Conservation (phyloP, 1,284 basidiomycete species). For the Marasmius fiardii region DNA sequence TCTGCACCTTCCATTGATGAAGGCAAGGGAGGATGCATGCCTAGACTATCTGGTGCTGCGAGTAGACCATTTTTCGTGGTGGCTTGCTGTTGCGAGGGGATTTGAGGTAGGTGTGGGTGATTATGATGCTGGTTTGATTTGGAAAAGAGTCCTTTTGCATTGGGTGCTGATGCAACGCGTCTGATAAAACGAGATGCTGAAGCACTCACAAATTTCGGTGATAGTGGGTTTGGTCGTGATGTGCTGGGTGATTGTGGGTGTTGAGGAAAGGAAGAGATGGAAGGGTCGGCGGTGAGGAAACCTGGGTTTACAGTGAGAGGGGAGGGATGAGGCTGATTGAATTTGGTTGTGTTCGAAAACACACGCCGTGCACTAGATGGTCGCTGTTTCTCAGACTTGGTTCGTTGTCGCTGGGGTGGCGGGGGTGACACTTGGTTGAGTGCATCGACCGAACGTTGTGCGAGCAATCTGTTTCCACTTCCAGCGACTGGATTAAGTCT, state of each 20-base stretch:
- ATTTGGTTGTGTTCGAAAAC: slow-evolving; percentile 22
- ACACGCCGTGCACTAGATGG: slow-evolving; percentile 10
- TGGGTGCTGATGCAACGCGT: slow-evolving; percentile 94
- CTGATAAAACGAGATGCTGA: slow-evolving; percentile 85
- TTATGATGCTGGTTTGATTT: slow-evolving; percentile 52
- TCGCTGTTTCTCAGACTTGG: slow-evolving; percentile 59
- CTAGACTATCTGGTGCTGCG: slow-evolving; percentile 51
- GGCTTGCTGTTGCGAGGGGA: slow-evolving; percentile 15
- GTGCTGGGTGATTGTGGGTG: slow-evolving; percentile 6
- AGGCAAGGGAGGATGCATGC: slow-evolving; percentile 40
- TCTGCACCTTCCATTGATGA: slow-evolving; percentile 58
- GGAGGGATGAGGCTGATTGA: not conserved
- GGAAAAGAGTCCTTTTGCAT: slow-evolving; percentile 88
- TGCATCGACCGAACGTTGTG: slow-evolving; percentile 12
- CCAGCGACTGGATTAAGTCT: not conserved
- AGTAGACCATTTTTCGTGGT: slow-evolving; percentile 73
- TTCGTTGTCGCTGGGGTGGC: slow-evolving; percentile 38
- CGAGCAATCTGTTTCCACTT: slow-evolving; percentile 1
- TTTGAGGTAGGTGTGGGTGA: slow-evolving; percentile 33
- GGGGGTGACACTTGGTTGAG: slow-evolving; percentile 24
- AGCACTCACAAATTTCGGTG: slow-evolving; percentile 62
- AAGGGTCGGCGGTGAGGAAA: slow-evolving; percentile 32
- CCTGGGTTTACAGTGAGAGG: slow-evolving; percentile 19
- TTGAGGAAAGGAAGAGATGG: slow-evolving; percentile 16
- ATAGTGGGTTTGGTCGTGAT: slow-evolving; percentile 36